Evolutionary conservation across 2,329 filamentous ascomycete genomes (phyloP).

Genomic region (Exophiala aquamarina): DNA sequence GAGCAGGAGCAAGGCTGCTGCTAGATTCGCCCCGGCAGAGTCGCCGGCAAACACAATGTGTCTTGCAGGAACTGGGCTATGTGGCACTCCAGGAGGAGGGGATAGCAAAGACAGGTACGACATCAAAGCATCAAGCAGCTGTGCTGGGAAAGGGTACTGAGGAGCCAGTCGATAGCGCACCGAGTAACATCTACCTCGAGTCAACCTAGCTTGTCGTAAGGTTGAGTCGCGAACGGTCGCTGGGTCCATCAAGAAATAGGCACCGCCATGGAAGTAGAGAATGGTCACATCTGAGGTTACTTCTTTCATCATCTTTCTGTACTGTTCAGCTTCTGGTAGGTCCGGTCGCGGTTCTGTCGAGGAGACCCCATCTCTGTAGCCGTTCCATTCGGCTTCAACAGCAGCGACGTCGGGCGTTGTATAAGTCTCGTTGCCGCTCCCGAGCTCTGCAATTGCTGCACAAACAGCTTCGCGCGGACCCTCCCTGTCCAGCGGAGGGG

Average conservation of each 20-base stretch:
- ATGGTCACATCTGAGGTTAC: conserved; percentile 42
- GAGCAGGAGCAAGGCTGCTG: conserved; percentile 41
- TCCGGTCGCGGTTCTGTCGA: conserved; percentile 40
- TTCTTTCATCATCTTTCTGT: conserved; percentile 40
- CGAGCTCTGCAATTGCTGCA: conserved; percentile 40
- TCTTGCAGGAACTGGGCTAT: conserved; percentile 42
- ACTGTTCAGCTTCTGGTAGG: conserved; percentile 45
- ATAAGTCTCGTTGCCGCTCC: conserved; percentile 39
- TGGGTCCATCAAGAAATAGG: conserved; percentile 47
- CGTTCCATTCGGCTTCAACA: conserved; percentile 49
- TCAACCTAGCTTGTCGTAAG: conserved; percentile 38
- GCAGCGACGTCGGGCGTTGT: conserved; percentile 35
- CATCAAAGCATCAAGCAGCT: conserved; percentile 46
- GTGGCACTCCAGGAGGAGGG: conserved; percentile 43
- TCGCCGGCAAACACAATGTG: conserved; percentile 49
- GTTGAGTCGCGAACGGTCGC: conserved; percentile 41
- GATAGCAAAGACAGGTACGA: conserved; percentile 49
- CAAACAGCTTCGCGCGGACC: conserved; percentile 32
- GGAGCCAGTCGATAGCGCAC: conserved; percentile 50
- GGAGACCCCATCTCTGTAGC: conserved; percentile 39
- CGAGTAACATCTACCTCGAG: conserved; percentile 41
- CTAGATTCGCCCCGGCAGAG: conserved; percentile 46
- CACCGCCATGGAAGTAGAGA: conserved; percentile 49
- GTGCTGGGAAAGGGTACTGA: conserved; percentile 48
- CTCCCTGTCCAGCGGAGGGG: conserved; percentile 51